Base-by-base conservation (phyloP, 2,329 filamentous ascomycete genomes). In the Dryadomyces quercus-mongolicae region DNA sequence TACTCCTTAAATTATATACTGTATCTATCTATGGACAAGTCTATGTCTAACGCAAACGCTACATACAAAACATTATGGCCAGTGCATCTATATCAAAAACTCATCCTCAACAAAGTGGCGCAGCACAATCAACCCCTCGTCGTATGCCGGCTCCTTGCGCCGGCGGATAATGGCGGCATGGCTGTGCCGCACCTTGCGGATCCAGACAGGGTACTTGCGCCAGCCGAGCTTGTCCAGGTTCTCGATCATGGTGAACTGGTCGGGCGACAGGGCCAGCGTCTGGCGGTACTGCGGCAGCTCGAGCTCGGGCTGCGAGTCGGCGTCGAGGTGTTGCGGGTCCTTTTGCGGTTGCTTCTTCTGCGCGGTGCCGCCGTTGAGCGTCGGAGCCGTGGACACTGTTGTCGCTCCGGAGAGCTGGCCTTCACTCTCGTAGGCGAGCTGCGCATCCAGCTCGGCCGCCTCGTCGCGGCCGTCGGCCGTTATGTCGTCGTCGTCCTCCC, bases 111-210 rank as follows among this genome's bases (percentile, higher is more conserved):
- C 70, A 86, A 88, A 97, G 70, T 97, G 92, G 62, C 75, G 77
- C 54, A 93, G 72, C 38, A 96, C 88, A 13, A 87, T 66, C 63
- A 77, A 80, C 0, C 92, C 92, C 68, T 97, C 91, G 2, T 77
- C 74, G 62, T 90, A 94, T 0, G 68, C 71, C 52, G 76, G 71
- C 64, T 81, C 83, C 43, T 85, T 80, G 55, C 74, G 80, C 42
- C 92, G 79, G 40, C 94, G 83, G 59, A 97, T 88, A 49, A 97
- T 95, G 3, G 91, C 91, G 0, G 91, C 92, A 67, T 97, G 92
- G 56, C 81, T 88, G 65, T 95, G 88, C n/a, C 75, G 71, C 54
- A 82, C 77, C 6, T 90, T 86, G 59, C 86, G 85, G 43, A 93
- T 91, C 69, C 85, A 84, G 3, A 91, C 80, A 1, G 77, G 80